These are phyloP conservation scores for Rhynchospora tenuis DNA, from an alignment of 176 grass and related monocot genomes.

Conservation along the genomic window DNA sequence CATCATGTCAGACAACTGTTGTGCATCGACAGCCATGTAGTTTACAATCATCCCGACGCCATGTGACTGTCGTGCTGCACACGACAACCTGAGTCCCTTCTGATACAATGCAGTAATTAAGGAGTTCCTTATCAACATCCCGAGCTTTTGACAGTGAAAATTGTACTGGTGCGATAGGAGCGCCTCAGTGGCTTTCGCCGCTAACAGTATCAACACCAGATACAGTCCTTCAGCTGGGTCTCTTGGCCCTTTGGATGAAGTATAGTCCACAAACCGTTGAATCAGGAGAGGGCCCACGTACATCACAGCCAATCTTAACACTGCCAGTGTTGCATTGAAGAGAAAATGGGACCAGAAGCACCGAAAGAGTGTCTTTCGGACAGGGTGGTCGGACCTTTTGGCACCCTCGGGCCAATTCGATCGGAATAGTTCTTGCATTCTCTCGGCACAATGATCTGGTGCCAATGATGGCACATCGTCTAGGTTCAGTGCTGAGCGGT, in stretches of 20 bases:
- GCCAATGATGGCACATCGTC: constrained; percentile 59
- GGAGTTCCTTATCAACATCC: constrained; percentile 80
- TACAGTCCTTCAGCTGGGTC: constrained; percentile 28
- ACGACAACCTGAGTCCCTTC: constrained; percentile 74
- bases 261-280: constrained; percentile 73
- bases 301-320: constrained; percentile 66
- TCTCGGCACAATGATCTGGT: constrained; percentile 51
- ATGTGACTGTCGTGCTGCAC: constrained; percentile 63
- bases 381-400: constrained; percentile 41
- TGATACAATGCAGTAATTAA: constrained; percentile 85
- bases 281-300: constrained; percentile 82
- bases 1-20: constrained; percentile 98
- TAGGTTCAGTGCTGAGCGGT: constrained; percentile 43
- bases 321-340: constrained; percentile 44
- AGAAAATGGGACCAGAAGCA: constrained; percentile 80
- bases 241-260: neutral
- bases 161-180: constrained; percentile 88
- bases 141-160: constrained; percentile 96
- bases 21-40: constrained; percentile 98
- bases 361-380: constrained; percentile 47
- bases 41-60: constrained; percentile 96
- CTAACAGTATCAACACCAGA: constrained; percentile 56
- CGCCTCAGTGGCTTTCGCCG: constrained; percentile 65
- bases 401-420: constrained; percentile 49
- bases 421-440: constrained; percentile 57